Evolutionary conservation across 441 rosid genomes (phyloP), one percentile per base, ranked within the genome.

Genomic region (Croton setiger): DNA sequence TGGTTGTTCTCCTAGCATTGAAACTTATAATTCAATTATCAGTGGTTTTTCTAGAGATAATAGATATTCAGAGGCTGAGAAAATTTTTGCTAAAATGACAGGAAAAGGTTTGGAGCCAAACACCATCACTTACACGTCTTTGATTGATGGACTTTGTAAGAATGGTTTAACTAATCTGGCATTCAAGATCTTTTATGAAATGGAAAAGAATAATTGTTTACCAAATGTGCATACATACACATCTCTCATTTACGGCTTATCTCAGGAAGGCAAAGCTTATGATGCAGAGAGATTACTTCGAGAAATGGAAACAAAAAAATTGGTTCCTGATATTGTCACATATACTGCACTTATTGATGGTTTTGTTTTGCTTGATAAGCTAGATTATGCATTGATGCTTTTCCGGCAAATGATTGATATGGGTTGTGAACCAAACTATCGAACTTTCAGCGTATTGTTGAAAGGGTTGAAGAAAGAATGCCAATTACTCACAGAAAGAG

Each of bases 261-360:
- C 88, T 73, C 85, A 82, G 53, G 83, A 73, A 64, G 89, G 90
- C 45, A 81, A 75, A 72, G 82, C 77, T 36, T 79, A 76, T 70
- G 78, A 77, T 67, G 90, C 90, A n/a, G 87, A 79, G 71, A 76
- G 69, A 67, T 68, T 88, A 57, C 80, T 86, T 23, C 79, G 75
- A 55, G 87, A 84, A 74, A 84, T 88, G 90, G 66, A 70, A 68
- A 55, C 57, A 56, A 83, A 82, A 71, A 82, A 82, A 65, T 54
- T 83, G 63, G 68, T 58, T 36, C 85, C 88, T 55, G 87, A 88
- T 70, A 77, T 65, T 45, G 76, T 88, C 37, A 74, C 83, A 43
- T 88, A 63, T 77, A 84, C 86, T 31, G 75, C 82, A 52, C 79
- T 83, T 48, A 86, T 88, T 37, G 83, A 84, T 72, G 93, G 88